Base-by-base conservation (phyloP, 1,284 basidiomycete genomes). In the Ganoderma sinense region DNA sequence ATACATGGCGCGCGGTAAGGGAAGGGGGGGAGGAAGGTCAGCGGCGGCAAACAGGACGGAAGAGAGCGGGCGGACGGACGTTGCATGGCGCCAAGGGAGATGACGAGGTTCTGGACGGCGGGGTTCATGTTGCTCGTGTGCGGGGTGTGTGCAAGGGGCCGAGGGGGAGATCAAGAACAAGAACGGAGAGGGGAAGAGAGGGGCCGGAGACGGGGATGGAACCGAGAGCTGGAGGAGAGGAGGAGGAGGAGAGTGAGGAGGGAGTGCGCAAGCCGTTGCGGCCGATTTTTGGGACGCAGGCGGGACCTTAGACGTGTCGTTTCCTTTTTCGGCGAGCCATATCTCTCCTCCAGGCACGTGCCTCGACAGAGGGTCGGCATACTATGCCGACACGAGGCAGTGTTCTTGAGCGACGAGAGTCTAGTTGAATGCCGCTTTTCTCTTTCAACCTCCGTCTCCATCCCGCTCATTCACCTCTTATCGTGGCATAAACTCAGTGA, bases 61-160 rank as follows among this genome's bases (percentile, higher is more conserved):
- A 7, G 23, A 26, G 10, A 26, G 40, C 40, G 29, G 41, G n/a
- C 41, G 43, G 62, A 51, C 62, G 29, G 29, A 51, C 94, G 77
- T 82, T 97, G 96, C 96, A 97, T 97, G 72, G 91, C 94, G 68
- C 90, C 94, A 76, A 98, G 91, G 66, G 95, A 96, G 78, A 97
- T 88, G 76, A 93, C 87, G 73, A 98, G 86, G 83, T 94, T 96
- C 74, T 84, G 81, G 65, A 87, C 78, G 58, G 83, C 80, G 11
- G 83, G 76, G 77, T 81, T 84, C 81, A 84, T 84, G 55, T 67
- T 67, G 63, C 31, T 41, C 14, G 39, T n/a, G 33, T 20, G 51
- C 11, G 53, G 31, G n/a, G 66, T 20, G 59, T 31, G 13, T 41
- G 41, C 33, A 29, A 43, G 67, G 58, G 43, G 36, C 36, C 36